Percentiles rank a stretch among this genome's conserved stretches.
These are phyloP conservation scores for Yamadazyma diddensiae DNA, from an alignment of 1,139 yeast genomes.

Conservation along the genomic window DNA sequence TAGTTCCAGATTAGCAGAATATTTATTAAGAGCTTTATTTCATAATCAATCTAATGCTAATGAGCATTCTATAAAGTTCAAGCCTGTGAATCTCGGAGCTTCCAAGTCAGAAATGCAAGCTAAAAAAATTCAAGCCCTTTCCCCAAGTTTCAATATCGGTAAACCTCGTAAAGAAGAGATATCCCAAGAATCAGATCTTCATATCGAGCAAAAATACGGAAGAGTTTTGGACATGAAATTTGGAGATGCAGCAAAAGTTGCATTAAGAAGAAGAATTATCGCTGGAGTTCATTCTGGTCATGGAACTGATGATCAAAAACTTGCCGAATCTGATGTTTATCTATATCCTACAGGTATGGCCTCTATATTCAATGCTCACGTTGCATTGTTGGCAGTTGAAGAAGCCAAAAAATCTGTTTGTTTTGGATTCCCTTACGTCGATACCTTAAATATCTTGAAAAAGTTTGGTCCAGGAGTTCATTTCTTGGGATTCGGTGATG, in stretches of 20 bases:
- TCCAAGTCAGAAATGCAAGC: conserved; percentile 40
- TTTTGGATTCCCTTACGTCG: conserved; percentile 94
- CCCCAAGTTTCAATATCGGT: conserved; percentile 19
- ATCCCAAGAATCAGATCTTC: conserved; percentile 59
- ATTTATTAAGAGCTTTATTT: conserved; percentile 63
- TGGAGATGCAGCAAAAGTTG: conserved; percentile 70
- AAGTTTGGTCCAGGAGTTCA: conserved; percentile 89
- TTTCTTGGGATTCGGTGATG: conserved; percentile 84
- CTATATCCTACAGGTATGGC: conserved; percentile 94
- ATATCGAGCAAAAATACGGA: conserved; percentile 87
- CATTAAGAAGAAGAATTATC: conserved; percentile 73
- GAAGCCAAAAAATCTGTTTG: conserved; percentile 68
- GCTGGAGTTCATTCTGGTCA: conserved; percentile 38
- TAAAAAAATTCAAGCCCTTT: conserved; percentile 32
- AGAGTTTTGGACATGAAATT: conserved; percentile 78
- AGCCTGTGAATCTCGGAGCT: conserved; percentile 14
- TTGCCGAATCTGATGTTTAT: conserved; percentile 64
- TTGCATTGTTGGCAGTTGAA: conserved; percentile 46
- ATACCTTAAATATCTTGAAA: conserved; percentile 77
- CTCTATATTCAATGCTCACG: conserved; percentile 79
- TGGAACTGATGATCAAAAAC: conserved; percentile 20
- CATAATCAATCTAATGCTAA: conserved; percentile 18
- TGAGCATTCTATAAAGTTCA: conserved; percentile 9
- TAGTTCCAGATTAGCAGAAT: conserved; percentile 86
- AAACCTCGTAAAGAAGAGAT: conserved; percentile 26